Evolutionary conservation across 208 protist species (phyloP), one percentile per base, ranked within the genome.

Genomic region (Porcisia hertigi): DNA sequence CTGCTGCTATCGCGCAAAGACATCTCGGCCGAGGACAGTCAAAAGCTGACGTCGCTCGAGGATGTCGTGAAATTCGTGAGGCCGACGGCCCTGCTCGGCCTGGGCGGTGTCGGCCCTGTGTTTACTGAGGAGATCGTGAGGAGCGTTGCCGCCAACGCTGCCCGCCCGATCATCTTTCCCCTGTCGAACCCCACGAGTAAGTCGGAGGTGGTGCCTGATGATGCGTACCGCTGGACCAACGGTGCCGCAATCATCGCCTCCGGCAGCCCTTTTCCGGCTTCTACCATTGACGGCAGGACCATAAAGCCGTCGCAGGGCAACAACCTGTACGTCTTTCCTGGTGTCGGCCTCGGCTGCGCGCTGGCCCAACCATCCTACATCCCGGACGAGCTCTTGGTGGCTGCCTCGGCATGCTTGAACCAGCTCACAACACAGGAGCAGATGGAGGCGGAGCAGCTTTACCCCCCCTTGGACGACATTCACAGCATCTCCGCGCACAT

Each of bases 251-350:
- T 99, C 79, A 97, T 99, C 81, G 98, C 98, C 45, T 94, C 91
- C 41, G 98, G 98, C 69, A 98, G 92, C 69, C 98, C 98, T 57
- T 99, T 99, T 86, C 87, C 89, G 7, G 83, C 90, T 41, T 94
- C 97, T n/a, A 84, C 82, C 12, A 79, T 96, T 52, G 86, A 98
- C 58, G 97, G 95, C 71, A 91, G 91, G 63, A 91, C 84, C 9
- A 73, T 95, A 54, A 69, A 79, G 41, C 94, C 97, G 34, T 93
- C 94, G 58, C 98, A 99, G 88, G 98, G 96, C 57, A 99, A 99
- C 89, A 99, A 99, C 88, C 93, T 99, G 60, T 97, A 98, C 82
- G 91, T 99, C 65, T 99, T 99, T 89, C 97, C 97, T 34, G 98
- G 97, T 58, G 69, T 99, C 34, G 98, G 96, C 57, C 91, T 99